phyloP scores from a whole-genome alignment of 1,284 basidiomycete species.

The Psilocybe mexicana region DNA sequence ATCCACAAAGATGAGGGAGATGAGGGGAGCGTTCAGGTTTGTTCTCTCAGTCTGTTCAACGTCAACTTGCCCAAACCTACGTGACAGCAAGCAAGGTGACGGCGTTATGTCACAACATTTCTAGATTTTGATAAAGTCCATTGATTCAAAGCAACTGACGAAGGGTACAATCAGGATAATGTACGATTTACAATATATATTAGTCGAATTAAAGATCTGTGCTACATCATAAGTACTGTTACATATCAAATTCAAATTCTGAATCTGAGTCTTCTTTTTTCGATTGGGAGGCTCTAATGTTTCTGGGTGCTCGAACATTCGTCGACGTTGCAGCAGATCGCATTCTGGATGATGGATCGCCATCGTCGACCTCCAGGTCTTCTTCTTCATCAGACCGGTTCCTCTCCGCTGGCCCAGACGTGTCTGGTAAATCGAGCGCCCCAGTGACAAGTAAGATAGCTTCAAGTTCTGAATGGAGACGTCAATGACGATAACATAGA shows the following conservation, averaged over 20 bases:
- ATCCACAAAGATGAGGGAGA: no score
- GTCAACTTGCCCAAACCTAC: no score
- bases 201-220: no score
- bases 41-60: no score
- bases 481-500: neutral
- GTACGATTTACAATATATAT: no score
- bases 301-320: conserved; percentile 55
- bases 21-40: no score
- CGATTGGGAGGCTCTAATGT: conserved; percentile 48
- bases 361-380: conserved; percentile 37
- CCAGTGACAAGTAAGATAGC: conserved; percentile 63
- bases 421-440: conserved; percentile 55
- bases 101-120: no score
- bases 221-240: conserved; percentile 16
- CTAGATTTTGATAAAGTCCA: no score
- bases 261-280: conserved; percentile 63
- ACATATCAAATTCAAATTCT: conserved; percentile 74
- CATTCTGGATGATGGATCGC: conserved; percentile 48
- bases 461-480: conserved; percentile 61
- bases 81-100: no score
- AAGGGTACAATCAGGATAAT: no score
- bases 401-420: conserved; percentile 30
- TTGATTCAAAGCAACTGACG: no score
- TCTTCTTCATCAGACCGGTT: conserved; percentile 36
- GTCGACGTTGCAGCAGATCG: conserved; percentile 57